Conservation (phyloP, 163 green algal genomes). For the Scenedesmus sp. region DNA sequence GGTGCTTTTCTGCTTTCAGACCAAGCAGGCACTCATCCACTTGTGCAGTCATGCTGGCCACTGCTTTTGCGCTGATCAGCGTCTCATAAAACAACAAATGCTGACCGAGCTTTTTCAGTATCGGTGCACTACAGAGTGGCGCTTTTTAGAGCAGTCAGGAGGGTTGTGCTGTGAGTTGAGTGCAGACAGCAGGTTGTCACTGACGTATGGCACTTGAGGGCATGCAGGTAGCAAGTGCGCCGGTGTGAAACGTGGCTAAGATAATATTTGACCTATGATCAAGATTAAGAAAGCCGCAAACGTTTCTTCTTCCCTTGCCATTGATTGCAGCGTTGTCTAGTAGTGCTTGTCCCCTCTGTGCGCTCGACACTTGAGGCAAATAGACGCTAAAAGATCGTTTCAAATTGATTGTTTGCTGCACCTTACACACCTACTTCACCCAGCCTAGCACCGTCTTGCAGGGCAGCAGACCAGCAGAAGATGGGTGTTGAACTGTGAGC, state of each 20-base stretch:
- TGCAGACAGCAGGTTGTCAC: neutral
- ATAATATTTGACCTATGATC: neutral
- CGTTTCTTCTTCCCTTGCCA: neutral
- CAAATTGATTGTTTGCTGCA: neutral
- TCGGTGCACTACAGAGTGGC: neutral
- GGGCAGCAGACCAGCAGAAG: conserved; percentile 19
- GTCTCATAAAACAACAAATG: neutral
- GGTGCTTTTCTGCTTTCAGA: conserved; percentile 32
- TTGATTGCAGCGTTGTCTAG: neutral
- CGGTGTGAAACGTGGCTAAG: neutral
- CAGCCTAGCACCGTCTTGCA: neutral
- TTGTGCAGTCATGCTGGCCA: neutral
- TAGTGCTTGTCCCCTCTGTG: neutral
- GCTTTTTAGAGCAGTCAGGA: neutral
- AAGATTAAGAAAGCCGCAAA: no score
- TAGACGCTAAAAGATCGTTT: neutral
- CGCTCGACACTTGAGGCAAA: neutral
- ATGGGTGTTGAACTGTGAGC: conserved; percentile 61
- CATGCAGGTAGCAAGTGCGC: neutral
- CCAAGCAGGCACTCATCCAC: neutral
- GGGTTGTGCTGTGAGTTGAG: conserved; percentile 2
- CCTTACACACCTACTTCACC: neutral
- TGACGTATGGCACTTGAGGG: neutral
- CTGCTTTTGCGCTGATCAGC: neutral
- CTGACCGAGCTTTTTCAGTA: neutral